Evolutionary conservation across 257 asterid species (phyloP).

Genomic region (Solanum dulcamara): DNA sequence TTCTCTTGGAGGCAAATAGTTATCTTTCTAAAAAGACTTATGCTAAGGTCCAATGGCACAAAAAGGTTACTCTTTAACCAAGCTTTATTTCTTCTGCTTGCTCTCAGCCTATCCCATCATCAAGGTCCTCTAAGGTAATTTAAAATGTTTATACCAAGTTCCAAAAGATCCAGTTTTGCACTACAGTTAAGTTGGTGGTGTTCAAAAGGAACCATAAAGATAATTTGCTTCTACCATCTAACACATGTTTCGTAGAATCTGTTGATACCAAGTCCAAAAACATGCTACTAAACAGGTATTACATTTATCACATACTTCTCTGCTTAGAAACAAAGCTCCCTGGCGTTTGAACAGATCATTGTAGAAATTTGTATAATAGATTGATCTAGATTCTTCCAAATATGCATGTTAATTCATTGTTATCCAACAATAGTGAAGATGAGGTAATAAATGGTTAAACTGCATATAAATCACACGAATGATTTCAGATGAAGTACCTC

Average conservation of each 20-base stretch:
- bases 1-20: background rate
- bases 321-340: background rate
- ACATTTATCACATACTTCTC: background rate
- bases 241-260: background rate
- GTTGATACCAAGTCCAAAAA: background rate
- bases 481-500: constrained; percentile 11
- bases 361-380: background rate
- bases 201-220: background rate
- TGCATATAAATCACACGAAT: background rate
- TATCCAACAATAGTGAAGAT: background rate
- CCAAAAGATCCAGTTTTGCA: background rate
- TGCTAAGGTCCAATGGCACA: background rate
- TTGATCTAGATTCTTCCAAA: background rate
- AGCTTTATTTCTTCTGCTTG: background rate
- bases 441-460: background rate
- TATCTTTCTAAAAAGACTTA: background rate
- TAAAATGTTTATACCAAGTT: background rate
- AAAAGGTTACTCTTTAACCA: background rate
- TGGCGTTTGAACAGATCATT: background rate
- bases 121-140: background rate
- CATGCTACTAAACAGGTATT: background rate
- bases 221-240: background rate
- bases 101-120: background rate
- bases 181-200: background rate
- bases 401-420: background rate